Base-by-base conservation (phyloP, 2,329 filamentous ascomycete genomes). In the Albophoma yamanashiensis region DNA sequence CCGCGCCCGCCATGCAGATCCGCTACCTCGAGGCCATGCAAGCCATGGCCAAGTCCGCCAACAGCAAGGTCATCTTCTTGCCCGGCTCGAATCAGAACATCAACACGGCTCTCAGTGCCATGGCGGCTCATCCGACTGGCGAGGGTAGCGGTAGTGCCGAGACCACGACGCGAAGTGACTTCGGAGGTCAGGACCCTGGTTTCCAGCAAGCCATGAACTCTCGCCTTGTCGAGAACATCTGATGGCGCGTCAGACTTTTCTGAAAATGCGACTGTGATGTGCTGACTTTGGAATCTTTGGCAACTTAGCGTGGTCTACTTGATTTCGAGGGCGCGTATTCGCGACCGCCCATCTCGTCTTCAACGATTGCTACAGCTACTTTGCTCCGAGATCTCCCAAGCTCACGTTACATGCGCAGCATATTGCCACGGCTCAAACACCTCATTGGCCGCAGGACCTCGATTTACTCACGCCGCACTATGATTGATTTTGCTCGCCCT, bases 11-110 rank as follows among this genome's bases (percentile, higher is more conserved):
- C 67, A 99, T 99, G 94, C 92, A 97, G 78, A 96, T 96, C 78
- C 82, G 92, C 66, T 97, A 97, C 75, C 88, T 99, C 66, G 94
- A 99, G 78, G 92, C 94, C 4, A 97, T 97, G 93, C 94, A 97
- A 74, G 85, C 91, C 50, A 99, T 99, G 93, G 94, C 94, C 68
- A 97, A 97, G 83, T 85, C 85, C 0, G 91, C 92, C 56, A 95
- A 92, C 76, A 86, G 82, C 77, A 95, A 95, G 77, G 89, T 94
- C 69, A 92, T 94, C 69, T 94, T 93, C 80, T 70, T 94, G 68
- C 89, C 89, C 12, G 85, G 79, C 12, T 71, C 74, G 55, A 75
- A 71, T 65, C 83, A 89, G 75, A 85, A 82, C 20, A 82, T 87
- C 69, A 62, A 70, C 66, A 47, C 69, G 1, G 72, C 75, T 47